Evolutionary conservation across 768 basidiomycete genomes (phyloP), one percentile per base, ranked within the genome.

Genomic region (Trametes gibbosa): DNA sequence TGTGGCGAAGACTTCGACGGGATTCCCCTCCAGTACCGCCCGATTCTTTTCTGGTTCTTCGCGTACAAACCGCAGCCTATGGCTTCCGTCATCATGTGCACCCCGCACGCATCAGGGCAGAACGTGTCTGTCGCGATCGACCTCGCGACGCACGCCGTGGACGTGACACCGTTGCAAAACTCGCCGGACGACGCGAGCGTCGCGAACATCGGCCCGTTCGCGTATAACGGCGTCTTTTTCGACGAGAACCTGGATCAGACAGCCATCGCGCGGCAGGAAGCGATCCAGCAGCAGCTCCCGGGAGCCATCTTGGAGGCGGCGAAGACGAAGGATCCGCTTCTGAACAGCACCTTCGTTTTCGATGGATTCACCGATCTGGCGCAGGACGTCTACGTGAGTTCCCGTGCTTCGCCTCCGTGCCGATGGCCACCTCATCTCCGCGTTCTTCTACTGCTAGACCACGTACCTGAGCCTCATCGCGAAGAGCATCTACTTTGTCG

Each of bases 41-140:
- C 83, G 0, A 74, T 81, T 17, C 72, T 82, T 21, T 83, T 84
- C 66, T 85, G 83, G 84, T 81, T 83, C 67, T 83, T 84, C 69
- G 73, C 73, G 45, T 78, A 74, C 66, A 59, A 70, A n/a, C 77
- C 80, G 16, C 47, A 63, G 25, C 66, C 77, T 1, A 63, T 59
- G 50, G 74, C 79, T 3, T 76, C 80, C 24, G 78, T 79, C 6
- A 78, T 79, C 6, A 72, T 81, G 50, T 84, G 84, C 68, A 73
- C 62, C 25, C 82, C 83, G 0, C 57, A 66, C 2, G 73, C 84
- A 37, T 64, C 76, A 0, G 67, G 82, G 6, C 75, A 72, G 70
- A 79, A 82, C 55, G 79, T 79, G 25, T 70, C 65, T 21, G 80
- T 77, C 14, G 72, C 64, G 17, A 68, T 82, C 27, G 79, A 84